Conservation (phyloP, 2,329 filamentous ascomycete species). For the Diaporthe sp. region DNA sequence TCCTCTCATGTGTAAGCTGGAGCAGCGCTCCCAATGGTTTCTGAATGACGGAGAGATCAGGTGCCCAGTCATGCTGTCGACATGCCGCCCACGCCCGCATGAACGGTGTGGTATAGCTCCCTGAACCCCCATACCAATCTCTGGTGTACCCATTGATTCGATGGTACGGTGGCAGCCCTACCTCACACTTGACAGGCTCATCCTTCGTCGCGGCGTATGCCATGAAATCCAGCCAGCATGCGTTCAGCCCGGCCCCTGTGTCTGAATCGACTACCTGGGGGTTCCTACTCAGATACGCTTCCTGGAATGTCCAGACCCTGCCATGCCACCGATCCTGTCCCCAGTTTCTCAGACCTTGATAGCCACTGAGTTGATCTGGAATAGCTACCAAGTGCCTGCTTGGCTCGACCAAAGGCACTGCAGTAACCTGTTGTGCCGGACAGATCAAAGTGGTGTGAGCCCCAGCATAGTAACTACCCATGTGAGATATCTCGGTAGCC, state of each 20-base stretch:
- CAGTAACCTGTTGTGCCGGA: background rate
- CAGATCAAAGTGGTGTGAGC: background rate
- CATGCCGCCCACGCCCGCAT: background rate
- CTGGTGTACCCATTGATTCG: background rate
- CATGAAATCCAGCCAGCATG: background rate
- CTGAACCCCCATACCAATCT: background rate
- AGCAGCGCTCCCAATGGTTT: background rate
- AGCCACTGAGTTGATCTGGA: background rate
- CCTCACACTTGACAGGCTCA: background rate
- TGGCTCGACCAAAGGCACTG: background rate
- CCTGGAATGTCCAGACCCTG: background rate
- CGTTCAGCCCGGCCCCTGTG: background rate
- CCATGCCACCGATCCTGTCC: background rate
- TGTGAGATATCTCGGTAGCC: background rate
- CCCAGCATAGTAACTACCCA: slow-evolving; percentile 7
- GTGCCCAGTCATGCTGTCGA: background rate
- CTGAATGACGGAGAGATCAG: background rate
- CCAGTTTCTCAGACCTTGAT: background rate
- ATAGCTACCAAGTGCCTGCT: background rate
- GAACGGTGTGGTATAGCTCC: background rate
- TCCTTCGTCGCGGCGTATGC: background rate
- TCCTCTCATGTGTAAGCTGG: background rate
- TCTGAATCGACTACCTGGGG: slow-evolving; percentile 5
- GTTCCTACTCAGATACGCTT: background rate
- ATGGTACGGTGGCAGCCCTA: background rate